A percentile compares a stretch with the other conserved stretches of the same genome.
phyloP scores from a whole-genome alignment of 345 rosid genomes.

The Lepidium sativum region DNA sequence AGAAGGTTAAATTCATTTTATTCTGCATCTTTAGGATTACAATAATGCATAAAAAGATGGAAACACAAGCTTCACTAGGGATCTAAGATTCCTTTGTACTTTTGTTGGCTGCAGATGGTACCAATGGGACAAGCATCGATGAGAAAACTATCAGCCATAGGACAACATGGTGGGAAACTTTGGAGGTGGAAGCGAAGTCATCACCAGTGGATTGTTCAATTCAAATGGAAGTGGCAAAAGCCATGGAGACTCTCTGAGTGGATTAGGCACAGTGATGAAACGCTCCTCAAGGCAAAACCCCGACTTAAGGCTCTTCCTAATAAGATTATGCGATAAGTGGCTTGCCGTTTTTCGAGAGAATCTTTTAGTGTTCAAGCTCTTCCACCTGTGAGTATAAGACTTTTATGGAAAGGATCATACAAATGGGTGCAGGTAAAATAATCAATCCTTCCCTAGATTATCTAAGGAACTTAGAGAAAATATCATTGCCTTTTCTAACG shows the following conservation, averaged over 20 bases:
- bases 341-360: slow-evolving; percentile 4
- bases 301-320: slow-evolving; percentile 45
- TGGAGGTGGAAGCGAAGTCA: slow-evolving; percentile 99
- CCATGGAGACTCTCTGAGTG: slow-evolving; percentile 97
- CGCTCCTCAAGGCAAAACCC: slow-evolving; percentile 56
- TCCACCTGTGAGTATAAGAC: slow-evolving; percentile 7
- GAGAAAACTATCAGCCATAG: slow-evolving; percentile 56
- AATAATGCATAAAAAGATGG: neutral
- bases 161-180: slow-evolving; percentile 68
- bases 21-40: neutral
- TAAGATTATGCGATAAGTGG: slow-evolving; percentile 19
- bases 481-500: neutral
- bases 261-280: slow-evolving; percentile 86
- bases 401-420: slow-evolving; percentile 24
- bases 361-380: slow-evolving; percentile 5
- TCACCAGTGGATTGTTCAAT: slow-evolving; percentile 94
- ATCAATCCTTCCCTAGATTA: neutral
- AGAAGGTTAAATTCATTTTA: slow-evolving; percentile 44
- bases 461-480: neutral
- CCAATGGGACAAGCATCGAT: slow-evolving; percentile 71
- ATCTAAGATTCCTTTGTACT: neutral
- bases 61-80: neutral
- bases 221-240: slow-evolving; percentile 99
- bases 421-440: slow-evolving; percentile 36
- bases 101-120: slow-evolving; percentile 57